A percentile compares a stretch with the other conserved stretches of the same genome.
phyloP scores from a whole-genome alignment of 495 filamentous ascomycete species.

The Xylaria venustula region DNA sequence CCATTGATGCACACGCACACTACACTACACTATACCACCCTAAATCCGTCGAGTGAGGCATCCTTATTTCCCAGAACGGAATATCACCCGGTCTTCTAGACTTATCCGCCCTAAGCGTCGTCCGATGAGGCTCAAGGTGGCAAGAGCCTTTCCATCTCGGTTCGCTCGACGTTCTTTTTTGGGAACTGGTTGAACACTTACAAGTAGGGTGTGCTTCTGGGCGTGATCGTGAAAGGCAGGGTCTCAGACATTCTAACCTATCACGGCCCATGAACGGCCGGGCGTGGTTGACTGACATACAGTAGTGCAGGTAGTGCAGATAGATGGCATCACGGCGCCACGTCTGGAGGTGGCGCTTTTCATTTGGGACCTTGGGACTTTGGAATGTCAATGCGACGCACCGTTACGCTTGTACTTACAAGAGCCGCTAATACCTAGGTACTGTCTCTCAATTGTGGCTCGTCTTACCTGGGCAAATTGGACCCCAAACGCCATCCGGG shows the following conservation, averaged over 20 bases:
- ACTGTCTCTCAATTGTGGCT: not conserved
- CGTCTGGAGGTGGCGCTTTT: conserved; percentile 12
- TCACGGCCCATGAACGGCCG: not conserved
- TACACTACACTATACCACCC: not conserved
- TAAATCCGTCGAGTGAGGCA: not conserved
- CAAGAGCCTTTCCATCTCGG: not conserved
- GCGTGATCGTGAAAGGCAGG: not conserved
- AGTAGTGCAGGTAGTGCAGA: not conserved
- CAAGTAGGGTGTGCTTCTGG: too few species aligned
- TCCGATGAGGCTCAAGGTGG: conserved; percentile 13
- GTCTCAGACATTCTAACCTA: not conserved
- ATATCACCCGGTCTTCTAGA: conserved; percentile 3
- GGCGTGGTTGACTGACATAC: not conserved
- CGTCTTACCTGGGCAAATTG: not conserved
- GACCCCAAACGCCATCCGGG: not conserved
- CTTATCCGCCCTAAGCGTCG: not conserved
- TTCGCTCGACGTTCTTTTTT: conserved; percentile 9
- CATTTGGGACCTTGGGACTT: conserved; percentile 6
- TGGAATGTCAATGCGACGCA: not conserved
- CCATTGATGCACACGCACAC: not conserved
- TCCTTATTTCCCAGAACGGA: conserved; percentile 11
- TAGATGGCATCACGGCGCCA: conserved; percentile 1
- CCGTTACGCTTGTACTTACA: not conserved
- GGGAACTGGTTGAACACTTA: not conserved
- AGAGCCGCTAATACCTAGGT: conserved; percentile 8